A percentile compares a stretch with the other conserved stretches of the same genome.
These are phyloP conservation scores for Plasmodium coatneyi DNA, from an alignment of 169 alveolate genomes.

Conservation along the genomic window DNA sequence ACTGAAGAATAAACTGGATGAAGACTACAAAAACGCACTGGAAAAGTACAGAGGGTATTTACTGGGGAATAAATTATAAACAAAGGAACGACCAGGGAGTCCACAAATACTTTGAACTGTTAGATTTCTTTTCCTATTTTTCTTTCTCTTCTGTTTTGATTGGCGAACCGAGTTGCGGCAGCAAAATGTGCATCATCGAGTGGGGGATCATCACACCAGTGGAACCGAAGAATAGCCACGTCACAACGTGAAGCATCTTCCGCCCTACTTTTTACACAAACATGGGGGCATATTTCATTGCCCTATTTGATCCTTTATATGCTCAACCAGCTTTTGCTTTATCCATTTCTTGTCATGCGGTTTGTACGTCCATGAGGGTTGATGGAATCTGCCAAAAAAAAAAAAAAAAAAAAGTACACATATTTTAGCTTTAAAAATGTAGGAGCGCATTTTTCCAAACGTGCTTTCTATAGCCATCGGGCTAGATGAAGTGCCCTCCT, in stretches of 20 bases:
- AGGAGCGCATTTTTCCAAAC: neutral
- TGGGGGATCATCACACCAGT: neutral
- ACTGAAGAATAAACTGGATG: conserved; percentile 59
- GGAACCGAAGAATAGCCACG: neutral
- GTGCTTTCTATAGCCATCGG: neutral
- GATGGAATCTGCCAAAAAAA: conserved; percentile 42
- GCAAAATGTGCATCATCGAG: neutral
- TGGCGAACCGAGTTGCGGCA: neutral
- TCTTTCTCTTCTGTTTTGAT: conserved; percentile 7
- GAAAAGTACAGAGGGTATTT: conserved; percentile 67
- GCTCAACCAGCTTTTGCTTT: conserved; percentile 74
- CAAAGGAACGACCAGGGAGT: neutral
- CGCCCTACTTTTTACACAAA: neutral
- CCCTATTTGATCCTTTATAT: conserved; percentile 73
- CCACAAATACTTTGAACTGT: neutral
- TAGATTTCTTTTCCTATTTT: neutral
- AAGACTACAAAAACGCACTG: conserved; percentile 60
- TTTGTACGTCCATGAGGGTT: conserved; percentile 53
- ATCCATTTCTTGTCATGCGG: conserved; percentile 75
- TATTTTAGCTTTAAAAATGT: neutral
- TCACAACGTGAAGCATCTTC: conserved; percentile 3
- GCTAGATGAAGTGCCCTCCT: neutral
- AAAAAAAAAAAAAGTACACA: conserved; percentile 1
- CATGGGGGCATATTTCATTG: neutral
- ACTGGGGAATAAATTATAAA: conserved; percentile 57